Conservation (phyloP, 306 rosid species). For the Ceratonia siliqua region DNA sequence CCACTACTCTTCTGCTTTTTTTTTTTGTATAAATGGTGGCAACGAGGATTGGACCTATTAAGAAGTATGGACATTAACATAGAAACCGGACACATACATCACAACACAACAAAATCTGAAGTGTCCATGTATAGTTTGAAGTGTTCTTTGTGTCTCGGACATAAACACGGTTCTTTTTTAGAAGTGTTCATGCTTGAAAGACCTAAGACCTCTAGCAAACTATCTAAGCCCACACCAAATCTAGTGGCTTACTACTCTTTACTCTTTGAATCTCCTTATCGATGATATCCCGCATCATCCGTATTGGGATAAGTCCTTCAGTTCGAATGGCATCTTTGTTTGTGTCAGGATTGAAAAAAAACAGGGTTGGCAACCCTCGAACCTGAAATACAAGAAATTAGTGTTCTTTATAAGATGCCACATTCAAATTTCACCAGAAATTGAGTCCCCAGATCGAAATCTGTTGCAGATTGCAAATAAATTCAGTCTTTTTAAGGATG, state of each 20-base stretch:
- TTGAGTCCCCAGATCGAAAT: constrained; percentile 24
- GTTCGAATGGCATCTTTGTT: constrained; percentile 80
- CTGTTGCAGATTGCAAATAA: constrained; percentile 4
- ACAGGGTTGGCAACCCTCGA: constrained; percentile 72
- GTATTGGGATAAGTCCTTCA: constrained; percentile 79
- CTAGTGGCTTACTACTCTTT: too few relatives aligned
- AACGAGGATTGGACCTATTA: too few relatives aligned
- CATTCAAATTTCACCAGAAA: constrained; percentile 26
- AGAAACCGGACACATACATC: too few relatives aligned
- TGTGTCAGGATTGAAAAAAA: constrained; percentile 70
- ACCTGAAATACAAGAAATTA: constrained; percentile 48
- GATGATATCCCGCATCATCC: constrained; percentile 72
- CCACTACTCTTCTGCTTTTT: constrained; percentile 5
- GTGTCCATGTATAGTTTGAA: too few relatives aligned
- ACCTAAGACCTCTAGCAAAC: too few relatives aligned
- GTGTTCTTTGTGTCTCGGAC: too few relatives aligned
- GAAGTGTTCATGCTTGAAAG: too few relatives aligned
- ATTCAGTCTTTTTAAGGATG: constrained; percentile 9
- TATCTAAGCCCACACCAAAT: too few relatives aligned
- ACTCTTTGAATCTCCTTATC: constrained; percentile 47
- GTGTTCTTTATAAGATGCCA: background rate
- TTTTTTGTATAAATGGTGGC: too few relatives aligned
- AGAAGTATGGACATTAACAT: too few relatives aligned
- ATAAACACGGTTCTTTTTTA: too few relatives aligned
- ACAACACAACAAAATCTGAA: too few relatives aligned